phyloP scores from a whole-genome alignment of 805 yeast species.

The Metschnikowia baotianmanensis region DNA sequence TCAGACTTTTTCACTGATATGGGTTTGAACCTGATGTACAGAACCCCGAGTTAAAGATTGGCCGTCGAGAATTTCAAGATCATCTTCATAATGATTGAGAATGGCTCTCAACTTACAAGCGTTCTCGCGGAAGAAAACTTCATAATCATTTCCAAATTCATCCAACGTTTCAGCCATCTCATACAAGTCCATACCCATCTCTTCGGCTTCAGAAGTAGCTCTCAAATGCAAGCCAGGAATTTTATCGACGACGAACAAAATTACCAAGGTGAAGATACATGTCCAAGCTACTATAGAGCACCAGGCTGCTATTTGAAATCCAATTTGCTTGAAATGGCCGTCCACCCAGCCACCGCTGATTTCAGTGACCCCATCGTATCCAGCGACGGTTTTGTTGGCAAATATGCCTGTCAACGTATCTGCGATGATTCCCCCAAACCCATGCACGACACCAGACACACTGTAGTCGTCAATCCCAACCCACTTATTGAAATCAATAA shows the following conservation, averaged over 20 bases:
- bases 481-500: constrained; percentile 37
- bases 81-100: constrained; percentile 14
- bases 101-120: constrained; percentile 17
- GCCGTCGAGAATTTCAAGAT: constrained; percentile 15
- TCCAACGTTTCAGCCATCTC: constrained; percentile 52
- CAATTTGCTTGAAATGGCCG: constrained; percentile 45
- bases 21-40: constrained; percentile 8
- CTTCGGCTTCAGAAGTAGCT: constrained; percentile 46
- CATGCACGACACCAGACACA: constrained; percentile 46
- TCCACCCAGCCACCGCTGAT: constrained; percentile 48
- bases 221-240: constrained; percentile 51
- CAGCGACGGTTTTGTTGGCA: constrained; percentile 43
- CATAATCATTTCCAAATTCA: constrained; percentile 36
- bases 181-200: constrained; percentile 48
- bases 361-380: constrained; percentile 42
- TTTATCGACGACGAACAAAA: constrained; percentile 47
- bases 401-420: constrained; percentile 44
- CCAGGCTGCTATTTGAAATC: constrained; percentile 47
- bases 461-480: constrained; percentile 46
- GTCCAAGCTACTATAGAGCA: constrained; percentile 45
- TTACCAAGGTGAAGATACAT: constrained; percentile 37
- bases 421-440: constrained; percentile 47
- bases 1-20: constrained; percentile 15
- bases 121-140: constrained; percentile 24
- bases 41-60: constrained; percentile 9